Base-by-base conservation (phyloP, 352 stramenopile species). In the Phytophthora ramorum region DNA sequence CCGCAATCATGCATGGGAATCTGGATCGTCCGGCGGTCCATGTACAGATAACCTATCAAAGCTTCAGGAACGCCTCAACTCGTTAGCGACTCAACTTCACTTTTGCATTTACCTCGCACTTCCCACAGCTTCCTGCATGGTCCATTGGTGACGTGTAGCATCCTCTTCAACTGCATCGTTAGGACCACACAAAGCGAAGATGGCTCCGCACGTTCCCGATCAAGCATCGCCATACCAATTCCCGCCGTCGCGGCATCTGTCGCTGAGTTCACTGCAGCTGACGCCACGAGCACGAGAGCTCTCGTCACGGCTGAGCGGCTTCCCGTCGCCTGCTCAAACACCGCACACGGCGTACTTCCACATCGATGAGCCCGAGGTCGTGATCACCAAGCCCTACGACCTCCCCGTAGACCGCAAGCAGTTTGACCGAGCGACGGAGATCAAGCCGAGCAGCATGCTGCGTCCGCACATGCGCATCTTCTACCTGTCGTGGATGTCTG, bases 391-490 rank as follows among this genome's bases (percentile, higher is more conserved):
- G 40, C 64, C 46, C 1, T 91, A 91, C 60, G 69, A 78, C 20
- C 57, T 89, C 7, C 74, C 72, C 7, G 77, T 90, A 2, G 82
- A 92, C 48, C 70, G 44, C 22, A 56, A 71, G 37, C 78, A 92
- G 57, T 90, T 83, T 49, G 79, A 92, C 63, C 71, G 81, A 40
- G 81, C 91, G 1, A 93, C 78, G 6, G 73, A 82, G 51, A 89
- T 98, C 73, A 87, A 96, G 53, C 75, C 89, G 0, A 78, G 76
- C 22, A 96, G 73, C 53, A 86, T 97, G 69, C 60, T 76, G 60
- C 78, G 91, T 9, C 96, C 96, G 5, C 95, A 98, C 79, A 98
- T 98, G 93, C 89, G 96, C 58, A 92, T 92, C 38, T 98, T 99
- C 77, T 94, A 98, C 75, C 66, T 91, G 54, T 83, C 90, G 26